phyloP scores from a whole-genome alignment of 352 stramenopile species.

The Globisporangium middletonii region DNA sequence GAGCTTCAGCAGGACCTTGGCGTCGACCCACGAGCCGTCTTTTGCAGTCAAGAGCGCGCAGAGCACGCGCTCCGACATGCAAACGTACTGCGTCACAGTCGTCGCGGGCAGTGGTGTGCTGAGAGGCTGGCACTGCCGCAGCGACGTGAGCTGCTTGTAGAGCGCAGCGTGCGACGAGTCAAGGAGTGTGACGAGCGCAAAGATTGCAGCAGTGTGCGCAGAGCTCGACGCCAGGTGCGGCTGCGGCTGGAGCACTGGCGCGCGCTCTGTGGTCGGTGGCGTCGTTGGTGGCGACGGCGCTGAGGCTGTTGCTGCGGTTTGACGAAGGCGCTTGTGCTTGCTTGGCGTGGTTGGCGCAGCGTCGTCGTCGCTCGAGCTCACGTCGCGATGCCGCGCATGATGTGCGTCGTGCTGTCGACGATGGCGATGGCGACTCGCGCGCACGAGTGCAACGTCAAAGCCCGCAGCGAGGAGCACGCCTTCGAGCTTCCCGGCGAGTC shows the following conservation, averaged over 20 bases:
- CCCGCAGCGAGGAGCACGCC: conserved; percentile 34
- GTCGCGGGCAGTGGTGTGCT: not conserved
- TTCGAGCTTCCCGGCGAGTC: conserved; percentile 28
- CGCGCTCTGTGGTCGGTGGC: not conserved
- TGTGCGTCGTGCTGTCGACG: not conserved
- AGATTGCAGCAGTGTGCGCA: conserved; percentile 27
- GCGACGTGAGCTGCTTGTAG: conserved; percentile 10
- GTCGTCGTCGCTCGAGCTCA: not conserved
- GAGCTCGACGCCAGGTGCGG: conserved; percentile 31
- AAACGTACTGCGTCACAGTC: not conserved
- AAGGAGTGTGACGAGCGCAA: conserved; percentile 26
- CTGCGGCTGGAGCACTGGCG: not conserved
- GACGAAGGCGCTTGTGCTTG: conserved; percentile 13
- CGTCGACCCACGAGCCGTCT: conserved; percentile 29
- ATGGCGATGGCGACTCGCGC: not conserved
- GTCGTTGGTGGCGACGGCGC: not conserved
- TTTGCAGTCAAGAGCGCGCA: conserved; percentile 22
- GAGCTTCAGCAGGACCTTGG: conserved; percentile 34
- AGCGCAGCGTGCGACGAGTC: conserved; percentile 33
- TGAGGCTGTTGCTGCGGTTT: not conserved
- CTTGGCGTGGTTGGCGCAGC: conserved; percentile 3
- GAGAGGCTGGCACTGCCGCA: not conserved
- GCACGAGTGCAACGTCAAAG: conserved; percentile 15
- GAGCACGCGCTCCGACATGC: conserved; percentile 7
- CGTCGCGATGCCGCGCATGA: not conserved